Base-by-base conservation (phyloP, 768 basidiomycete genomes). In the Sistotremastrum suecicum region DNA sequence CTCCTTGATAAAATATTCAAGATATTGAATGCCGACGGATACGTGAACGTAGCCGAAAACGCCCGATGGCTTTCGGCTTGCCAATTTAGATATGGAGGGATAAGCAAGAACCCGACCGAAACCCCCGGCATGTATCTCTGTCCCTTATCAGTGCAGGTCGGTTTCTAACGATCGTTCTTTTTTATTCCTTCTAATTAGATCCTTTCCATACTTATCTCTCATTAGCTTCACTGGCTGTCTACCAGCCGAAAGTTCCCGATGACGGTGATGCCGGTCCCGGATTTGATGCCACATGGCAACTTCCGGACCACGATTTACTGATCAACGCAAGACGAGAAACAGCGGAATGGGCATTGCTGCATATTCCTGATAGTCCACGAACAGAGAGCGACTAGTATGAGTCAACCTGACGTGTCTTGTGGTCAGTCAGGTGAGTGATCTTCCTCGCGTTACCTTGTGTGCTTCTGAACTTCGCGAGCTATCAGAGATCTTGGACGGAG, bases 131-230 rank as follows among this genome's bases (percentile, higher is more conserved):
- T 50, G 67, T 47, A 7, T 12, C 10, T 34, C 7, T 20, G 20
- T 20, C 20, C 20, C 39, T 46, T 2, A 34, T 42, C 42, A 41
- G 40, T 43, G n/a, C 40, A 42, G 29, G 36, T 8, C 9, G 29
- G 28, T 28, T 39, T 28, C 32, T 38, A 35, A 36, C 53, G 44
- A 40, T 46, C 49, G 36, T 12, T 41, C 33, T 42, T 31, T 46
- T 28, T 20, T 44, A 9, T 51, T 9, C 38, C 31, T 38, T 49
- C 33, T 7, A 28, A 20, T 20, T 55, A 83, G 94, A 99, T 65
- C 90, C 94, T 0, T 94, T 89, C 56, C 94, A 99, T 55, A 95
- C 92, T 0, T 98, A 97, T 59, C 68, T 97, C 32, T 78, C 87
- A 2, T 64, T 95, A 34, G 91, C 94, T 0, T 81, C 86, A 0